Conservation (phyloP, 257 asterid species). For the Dorcoceras hygrometricum region DNA sequence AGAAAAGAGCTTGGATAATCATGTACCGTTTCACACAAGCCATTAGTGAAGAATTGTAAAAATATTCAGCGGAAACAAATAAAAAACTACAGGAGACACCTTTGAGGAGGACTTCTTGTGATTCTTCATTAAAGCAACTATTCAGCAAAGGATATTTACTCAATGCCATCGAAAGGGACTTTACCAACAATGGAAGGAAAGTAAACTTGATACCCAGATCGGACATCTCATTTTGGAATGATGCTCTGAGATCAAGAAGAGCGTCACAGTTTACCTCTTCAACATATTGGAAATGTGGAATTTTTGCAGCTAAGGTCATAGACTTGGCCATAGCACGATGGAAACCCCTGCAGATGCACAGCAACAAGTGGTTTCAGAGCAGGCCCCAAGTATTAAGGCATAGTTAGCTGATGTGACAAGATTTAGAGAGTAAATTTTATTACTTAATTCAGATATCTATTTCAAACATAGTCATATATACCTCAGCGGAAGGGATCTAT, state of each 20-base stretch:
- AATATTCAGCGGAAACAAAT: not conserved
- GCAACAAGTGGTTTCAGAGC: slow-evolving; percentile 6
- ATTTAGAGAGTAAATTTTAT: not conserved
- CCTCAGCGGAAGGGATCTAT: slow-evolving; percentile 66
- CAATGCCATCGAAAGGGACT: slow-evolving; percentile 84
- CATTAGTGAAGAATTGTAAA: not conserved
- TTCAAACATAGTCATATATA: slow-evolving; percentile 18
- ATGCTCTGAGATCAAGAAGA: slow-evolving; percentile 66
- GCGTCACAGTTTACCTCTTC: slow-evolving; percentile 86
- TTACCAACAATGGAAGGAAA: slow-evolving; percentile 74
- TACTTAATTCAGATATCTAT: not conserved
- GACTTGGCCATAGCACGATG: slow-evolving; percentile 96
- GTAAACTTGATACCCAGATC: slow-evolving; percentile 75
- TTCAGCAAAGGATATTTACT: slow-evolving; percentile 71
- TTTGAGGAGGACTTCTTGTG: slow-evolving; percentile 73
- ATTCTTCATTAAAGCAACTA: slow-evolving; percentile 75
- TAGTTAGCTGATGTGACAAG: too few relatives aligned
- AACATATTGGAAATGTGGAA: slow-evolving; percentile 91
- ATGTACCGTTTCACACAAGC: not conserved
- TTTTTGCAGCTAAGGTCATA: slow-evolving; percentile 83
- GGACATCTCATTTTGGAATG: slow-evolving; percentile 67
- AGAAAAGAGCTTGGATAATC: not conserved
- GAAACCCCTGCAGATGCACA: slow-evolving; percentile 64
- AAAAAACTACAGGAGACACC: slow-evolving; percentile 35
- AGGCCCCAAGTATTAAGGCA: not conserved